Conservation (phyloP, 306 rosid species). For the Lagenaria siceraria region DNA sequence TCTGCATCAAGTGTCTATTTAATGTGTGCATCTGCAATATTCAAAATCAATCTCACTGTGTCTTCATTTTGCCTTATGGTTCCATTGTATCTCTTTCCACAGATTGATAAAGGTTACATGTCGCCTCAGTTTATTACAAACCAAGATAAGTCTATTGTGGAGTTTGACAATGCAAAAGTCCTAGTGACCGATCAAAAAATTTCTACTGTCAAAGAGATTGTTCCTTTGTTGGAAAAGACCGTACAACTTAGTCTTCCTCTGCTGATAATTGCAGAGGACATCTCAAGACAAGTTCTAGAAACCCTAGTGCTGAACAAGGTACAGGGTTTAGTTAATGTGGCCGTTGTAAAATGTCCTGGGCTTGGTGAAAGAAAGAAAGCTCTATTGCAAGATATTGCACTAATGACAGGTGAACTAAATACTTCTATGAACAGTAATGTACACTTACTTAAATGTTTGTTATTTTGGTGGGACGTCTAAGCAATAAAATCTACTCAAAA, state of each 20-base stretch:
- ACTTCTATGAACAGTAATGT: background rate
- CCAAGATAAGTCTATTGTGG: slow-evolving; percentile 72
- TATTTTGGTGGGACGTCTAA: background rate
- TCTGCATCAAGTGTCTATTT: background rate
- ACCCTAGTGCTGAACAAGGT: slow-evolving; percentile 74
- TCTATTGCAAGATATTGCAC: slow-evolving; percentile 84
- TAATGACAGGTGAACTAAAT: slow-evolving; percentile 63
- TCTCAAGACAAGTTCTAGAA: slow-evolving; percentile 57
- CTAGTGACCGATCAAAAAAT: slow-evolving; percentile 93
- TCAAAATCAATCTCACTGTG: background rate
- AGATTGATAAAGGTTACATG: slow-evolving; percentile 92
- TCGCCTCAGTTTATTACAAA: slow-evolving; percentile 84
- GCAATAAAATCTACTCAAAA: background rate
- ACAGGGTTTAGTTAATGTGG: slow-evolving; percentile 78
- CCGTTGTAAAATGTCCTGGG: slow-evolving; percentile 86
- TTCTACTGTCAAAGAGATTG: slow-evolving; percentile 55
- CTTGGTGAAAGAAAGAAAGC: slow-evolving; percentile 71
- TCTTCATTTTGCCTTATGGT: slow-evolving; percentile 4
- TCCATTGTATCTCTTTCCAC: slow-evolving; percentile 13
- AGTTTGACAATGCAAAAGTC: slow-evolving; percentile 76
- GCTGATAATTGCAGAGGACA: slow-evolving; percentile 83
- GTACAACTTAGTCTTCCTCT: slow-evolving; percentile 79
- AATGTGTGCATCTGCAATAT: background rate
- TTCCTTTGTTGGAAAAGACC: slow-evolving; percentile 81
- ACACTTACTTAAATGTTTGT: background rate